Base-by-base conservation (phyloP, 2,329 filamentous ascomycete species). In the Sclerotinia trifoliorum region DNA sequence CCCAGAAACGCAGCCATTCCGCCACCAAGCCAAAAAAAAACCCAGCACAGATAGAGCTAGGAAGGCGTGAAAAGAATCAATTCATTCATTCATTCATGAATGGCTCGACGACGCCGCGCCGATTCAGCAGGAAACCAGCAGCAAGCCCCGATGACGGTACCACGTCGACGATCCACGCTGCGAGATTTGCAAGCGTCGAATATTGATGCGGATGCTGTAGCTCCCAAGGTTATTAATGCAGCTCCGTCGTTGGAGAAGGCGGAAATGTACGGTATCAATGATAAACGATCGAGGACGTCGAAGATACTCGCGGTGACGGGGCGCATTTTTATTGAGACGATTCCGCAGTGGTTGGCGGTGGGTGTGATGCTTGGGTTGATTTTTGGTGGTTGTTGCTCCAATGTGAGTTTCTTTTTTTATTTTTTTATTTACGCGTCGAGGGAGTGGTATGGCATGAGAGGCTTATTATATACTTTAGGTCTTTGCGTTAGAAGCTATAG, bases 371-470 rank as follows among this genome's bases (percentile, higher is more conserved):
- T 94, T 68, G 85, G 84, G 64, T 85, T 98, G 73, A 98, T 99
- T 69, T 97, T 99, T 79, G 95, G 95, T 64, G 95, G 95, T 42
- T 97, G 93, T 78, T 97, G 94, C 81, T 93, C 92, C 48, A 97
- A 97, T 84, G 94, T 94, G 82, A 80, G 88, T 80, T 65, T 65
- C 60, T 48, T 8, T 21, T 48, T 39, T 39, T 10, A 3, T 29
- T 29, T 29, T 2, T 29, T 29, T 29, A 29, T 39, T 29, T 35
- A 54, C 35, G 48, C 26, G 48, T 55, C 63, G 2, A 35, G 17
- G 19, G 35, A 3, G n/a, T 55, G 24, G n/a, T 19, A 29, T 7
- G 48, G 24, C 54, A 70, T 68, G 58, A 69, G 67, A 71, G 61
- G 72, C 73, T 75, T 72, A 77, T 72, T 11, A 21, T 3, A 44